phyloP scores from a whole-genome alignment of 495 filamentous ascomycete genomes.

The Staphylotrichum longicolle region DNA sequence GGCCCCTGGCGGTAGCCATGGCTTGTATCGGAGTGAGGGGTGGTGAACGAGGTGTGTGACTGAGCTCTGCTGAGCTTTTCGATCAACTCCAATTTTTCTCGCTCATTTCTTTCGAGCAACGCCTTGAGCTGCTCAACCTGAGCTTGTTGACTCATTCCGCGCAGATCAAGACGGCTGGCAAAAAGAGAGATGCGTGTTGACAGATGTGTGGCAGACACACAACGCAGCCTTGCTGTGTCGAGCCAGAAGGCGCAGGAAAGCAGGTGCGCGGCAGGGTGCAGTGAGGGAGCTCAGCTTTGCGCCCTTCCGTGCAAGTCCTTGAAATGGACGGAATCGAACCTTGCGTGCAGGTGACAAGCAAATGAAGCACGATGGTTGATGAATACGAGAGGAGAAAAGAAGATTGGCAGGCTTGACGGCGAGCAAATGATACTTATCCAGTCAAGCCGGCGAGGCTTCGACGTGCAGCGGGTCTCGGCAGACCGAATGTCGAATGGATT shows the following conservation, averaged over 20 bases:
- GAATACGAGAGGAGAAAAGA: constrained; percentile 10
- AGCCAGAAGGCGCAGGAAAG: not conserved
- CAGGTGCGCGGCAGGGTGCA: not conserved
- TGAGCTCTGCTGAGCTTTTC: constrained; percentile 26
- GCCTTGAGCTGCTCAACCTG: constrained; percentile 23
- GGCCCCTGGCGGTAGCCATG: constrained; percentile 33
- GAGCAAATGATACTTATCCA: constrained; percentile 37
- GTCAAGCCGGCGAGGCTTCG: constrained; percentile 31
- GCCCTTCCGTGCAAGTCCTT: not conserved
- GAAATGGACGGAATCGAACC: constrained; percentile 15
- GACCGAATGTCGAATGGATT: constrained; percentile 18
- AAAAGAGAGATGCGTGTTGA: not conserved
- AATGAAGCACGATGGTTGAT: constrained; percentile 10
- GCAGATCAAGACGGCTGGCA: not conserved
- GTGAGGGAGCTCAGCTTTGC: too few relatives aligned
- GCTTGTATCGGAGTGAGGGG: constrained; percentile 25
- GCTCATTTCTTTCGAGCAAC: constrained; percentile 20
- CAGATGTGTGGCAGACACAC: constrained; percentile 3
- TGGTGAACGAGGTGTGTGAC: constrained; percentile 7
- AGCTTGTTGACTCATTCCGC: constrained; percentile 28
- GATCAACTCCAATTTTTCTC: constrained; percentile 23
- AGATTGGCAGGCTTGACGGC: constrained; percentile 25
- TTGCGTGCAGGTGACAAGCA: constrained; percentile 18
- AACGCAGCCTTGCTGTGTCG: constrained; percentile 17
- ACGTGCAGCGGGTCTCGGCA: constrained; percentile 1